These are phyloP conservation scores for Purshia tridentata DNA, from an alignment of 306 rosid genomes.

Conservation along the genomic window DNA sequence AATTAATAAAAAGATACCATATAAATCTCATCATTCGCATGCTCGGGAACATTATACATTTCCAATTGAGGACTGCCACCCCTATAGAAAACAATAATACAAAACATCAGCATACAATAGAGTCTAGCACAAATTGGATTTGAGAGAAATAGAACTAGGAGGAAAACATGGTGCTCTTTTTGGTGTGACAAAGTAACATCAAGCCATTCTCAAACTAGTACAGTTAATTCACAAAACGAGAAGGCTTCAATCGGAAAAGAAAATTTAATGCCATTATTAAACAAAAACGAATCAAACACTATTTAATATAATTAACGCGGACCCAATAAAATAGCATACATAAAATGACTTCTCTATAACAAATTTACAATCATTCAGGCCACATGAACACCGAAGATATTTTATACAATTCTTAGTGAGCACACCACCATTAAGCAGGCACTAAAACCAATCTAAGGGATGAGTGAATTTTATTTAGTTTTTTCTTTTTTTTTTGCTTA, in stretches of 20 bases:
- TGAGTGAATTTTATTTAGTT: background rate
- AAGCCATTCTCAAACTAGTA: background rate
- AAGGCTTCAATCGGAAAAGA: background rate
- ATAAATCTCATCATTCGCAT: slow-evolving; percentile 46
- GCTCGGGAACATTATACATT: slow-evolving; percentile 54
- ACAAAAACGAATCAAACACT: background rate
- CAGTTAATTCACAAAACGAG: background rate
- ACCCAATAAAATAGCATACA: background rate
- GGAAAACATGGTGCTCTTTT: too few species aligned
- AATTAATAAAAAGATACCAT: slow-evolving; percentile 40
- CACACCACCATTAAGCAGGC: background rate
- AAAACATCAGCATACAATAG: slow-evolving; percentile 26
- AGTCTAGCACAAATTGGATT: background rate
- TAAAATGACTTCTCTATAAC: background rate
- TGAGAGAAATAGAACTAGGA: background rate
- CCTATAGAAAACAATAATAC: slow-evolving; percentile 36
- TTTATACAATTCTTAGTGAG: background rate
- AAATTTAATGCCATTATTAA: background rate
- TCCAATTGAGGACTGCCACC: slow-evolving; percentile 70
- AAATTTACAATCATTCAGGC: background rate
- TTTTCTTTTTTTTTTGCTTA: background rate
- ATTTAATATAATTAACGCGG: background rate
- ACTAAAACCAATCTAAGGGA: background rate
- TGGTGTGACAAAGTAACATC: background rate
- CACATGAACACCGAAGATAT: background rate